Evolutionary conservation across 2,329 filamentous ascomycete genomes (phyloP).

Genomic region (Pseudopyricularia javanii): DNA sequence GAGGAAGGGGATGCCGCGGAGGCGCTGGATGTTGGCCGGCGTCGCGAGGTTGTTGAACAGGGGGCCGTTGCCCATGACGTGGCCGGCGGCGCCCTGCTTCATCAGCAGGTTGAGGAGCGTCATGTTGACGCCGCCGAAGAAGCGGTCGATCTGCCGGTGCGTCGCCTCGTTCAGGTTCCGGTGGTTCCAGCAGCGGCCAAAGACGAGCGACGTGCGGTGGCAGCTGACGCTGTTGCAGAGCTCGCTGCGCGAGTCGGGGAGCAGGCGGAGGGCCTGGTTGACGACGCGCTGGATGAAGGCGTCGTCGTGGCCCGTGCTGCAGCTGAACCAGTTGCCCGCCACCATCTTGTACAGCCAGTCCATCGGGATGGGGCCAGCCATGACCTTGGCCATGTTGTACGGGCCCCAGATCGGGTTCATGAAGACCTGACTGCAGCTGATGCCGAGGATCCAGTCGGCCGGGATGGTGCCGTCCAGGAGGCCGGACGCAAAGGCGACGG

Average conservation of each 20-base stretch:
- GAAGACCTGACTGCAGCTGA: conserved; percentile 50
- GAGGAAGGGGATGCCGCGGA: conserved; percentile 41
- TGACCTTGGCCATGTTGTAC: conserved; percentile 43
- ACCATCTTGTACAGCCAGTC: conserved; percentile 34
- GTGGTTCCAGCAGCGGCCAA: conserved; percentile 54
- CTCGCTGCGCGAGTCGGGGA: conserved; percentile 40
- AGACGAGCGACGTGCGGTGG: conserved; percentile 46
- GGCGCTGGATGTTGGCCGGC: conserved; percentile 32
- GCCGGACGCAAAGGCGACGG: conserved; percentile 44
- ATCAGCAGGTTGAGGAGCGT: conserved; percentile 42
- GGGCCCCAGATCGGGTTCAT: conserved; percentile 48
- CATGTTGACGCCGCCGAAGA: conserved; percentile 53
- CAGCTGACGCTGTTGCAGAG: conserved; percentile 50
- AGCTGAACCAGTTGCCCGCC: conserved; percentile 43
- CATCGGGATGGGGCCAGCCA: conserved; percentile 31
- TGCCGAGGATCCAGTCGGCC: conserved; percentile 40
- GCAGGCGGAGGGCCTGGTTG: conserved; percentile 45
- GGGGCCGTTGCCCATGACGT: conserved; percentile 39
- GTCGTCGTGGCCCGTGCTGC: conserved; percentile 32
- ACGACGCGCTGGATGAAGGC: conserved; percentile 34
- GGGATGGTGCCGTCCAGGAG: conserved; percentile 50
- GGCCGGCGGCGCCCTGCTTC: conserved; percentile 36
- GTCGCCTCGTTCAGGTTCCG: conserved; percentile 53
- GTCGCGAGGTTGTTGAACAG: conserved; percentile 28
- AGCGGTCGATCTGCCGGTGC: conserved; percentile 46